Evolutionary conservation across 371 early-diverging fungal genomes (phyloP).

Genomic region (Syncephalastrum contaminatum): DNA sequence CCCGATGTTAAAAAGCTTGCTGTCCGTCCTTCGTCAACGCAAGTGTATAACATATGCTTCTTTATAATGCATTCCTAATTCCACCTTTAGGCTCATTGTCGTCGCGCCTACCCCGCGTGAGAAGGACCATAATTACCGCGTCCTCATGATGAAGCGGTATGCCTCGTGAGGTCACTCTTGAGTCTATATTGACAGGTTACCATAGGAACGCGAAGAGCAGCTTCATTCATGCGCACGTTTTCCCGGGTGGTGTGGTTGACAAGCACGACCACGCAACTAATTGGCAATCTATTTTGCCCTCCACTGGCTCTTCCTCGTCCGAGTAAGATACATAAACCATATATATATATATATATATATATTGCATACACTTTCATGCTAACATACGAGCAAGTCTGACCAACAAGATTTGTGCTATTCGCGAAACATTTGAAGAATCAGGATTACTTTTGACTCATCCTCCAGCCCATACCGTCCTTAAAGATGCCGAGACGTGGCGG

Average conservation of each 20-base stretch:
- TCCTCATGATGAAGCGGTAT: slow-evolving; percentile 62
- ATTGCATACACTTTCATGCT: neutral
- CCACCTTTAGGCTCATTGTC: slow-evolving; percentile 38
- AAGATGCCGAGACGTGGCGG: slow-evolving; percentile 46
- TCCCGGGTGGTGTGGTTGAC: slow-evolving; percentile 68
- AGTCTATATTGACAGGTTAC: neutral
- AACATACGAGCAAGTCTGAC: slow-evolving; percentile 15
- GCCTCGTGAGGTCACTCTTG: neutral
- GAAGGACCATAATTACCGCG: slow-evolving; percentile 43
- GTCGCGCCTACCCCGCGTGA: slow-evolving; percentile 43
- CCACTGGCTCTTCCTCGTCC: slow-evolving; percentile 14
- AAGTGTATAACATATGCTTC: slow-evolving; percentile 1
- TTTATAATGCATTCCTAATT: neutral
- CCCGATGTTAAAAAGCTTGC: slow-evolving; percentile 7
- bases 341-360: neutral
- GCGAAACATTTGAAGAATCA: slow-evolving; percentile 85
- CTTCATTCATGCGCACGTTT: slow-evolving; percentile 58
- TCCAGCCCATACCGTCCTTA: slow-evolving; percentile 24
- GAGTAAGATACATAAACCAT: neutral
- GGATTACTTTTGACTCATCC: slow-evolving; percentile 63
- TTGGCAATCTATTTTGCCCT: slow-evolving; percentile 26
- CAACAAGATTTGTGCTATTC: slow-evolving; percentile 68
- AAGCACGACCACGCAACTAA: slow-evolving; percentile 43
- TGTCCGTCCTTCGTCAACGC: slow-evolving; percentile 34
- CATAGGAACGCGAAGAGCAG: slow-evolving; percentile 52